Percentiles rank a stretch among this genome's conserved stretches.
These are phyloP conservation scores for Scedosporium dehoogii DNA, from an alignment of 2,329 filamentous ascomycete species.

Conservation along the genomic window DNA sequence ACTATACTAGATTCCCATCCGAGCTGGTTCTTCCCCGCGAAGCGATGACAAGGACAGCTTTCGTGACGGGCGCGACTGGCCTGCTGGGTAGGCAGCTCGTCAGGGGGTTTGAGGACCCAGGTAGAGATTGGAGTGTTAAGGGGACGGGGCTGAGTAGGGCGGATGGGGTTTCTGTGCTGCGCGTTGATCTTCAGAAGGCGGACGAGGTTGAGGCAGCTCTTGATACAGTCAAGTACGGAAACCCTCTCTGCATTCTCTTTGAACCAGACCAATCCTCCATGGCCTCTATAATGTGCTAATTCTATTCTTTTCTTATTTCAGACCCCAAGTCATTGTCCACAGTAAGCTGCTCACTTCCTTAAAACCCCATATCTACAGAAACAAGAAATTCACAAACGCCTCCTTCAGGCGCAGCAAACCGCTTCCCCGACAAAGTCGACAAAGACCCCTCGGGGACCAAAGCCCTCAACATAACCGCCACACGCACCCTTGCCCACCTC, in stretches of 20 bases:
- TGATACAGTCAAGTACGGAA: conserved; percentile 42
- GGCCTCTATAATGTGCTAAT: neutral
- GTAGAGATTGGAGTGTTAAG: conserved; percentile 55
- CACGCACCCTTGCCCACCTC: conserved; percentile 53
- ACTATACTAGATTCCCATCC: too few species aligned
- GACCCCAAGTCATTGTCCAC: conserved; percentile 70
- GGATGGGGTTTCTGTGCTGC: conserved; percentile 57
- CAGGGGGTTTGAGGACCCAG: conserved; percentile 50
- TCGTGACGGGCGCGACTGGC: conserved; percentile 79
- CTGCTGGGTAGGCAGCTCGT: conserved; percentile 73
- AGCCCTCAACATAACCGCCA: conserved; percentile 65
- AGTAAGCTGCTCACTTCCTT: conserved; percentile 39
- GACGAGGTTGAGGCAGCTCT: conserved; percentile 39
- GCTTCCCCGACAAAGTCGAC: conserved; percentile 79
- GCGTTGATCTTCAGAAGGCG: conserved; percentile 40
- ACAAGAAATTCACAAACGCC: neutral
- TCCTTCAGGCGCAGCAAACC: conserved; percentile 65
- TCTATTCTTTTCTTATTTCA: conserved; percentile 19
- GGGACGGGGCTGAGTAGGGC: conserved; percentile 68
- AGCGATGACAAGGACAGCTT: conserved; percentile 32
- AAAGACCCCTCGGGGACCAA: conserved; percentile 66
- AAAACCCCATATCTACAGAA: neutral
- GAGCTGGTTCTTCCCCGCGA: too few species aligned
- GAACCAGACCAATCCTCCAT: neutral
- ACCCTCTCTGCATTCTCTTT: conserved; percentile 1